Evolutionary conservation across 257 asterid genomes (phyloP), one percentile per base, ranked within the genome.

Genomic region (Solanum sitiens): DNA sequence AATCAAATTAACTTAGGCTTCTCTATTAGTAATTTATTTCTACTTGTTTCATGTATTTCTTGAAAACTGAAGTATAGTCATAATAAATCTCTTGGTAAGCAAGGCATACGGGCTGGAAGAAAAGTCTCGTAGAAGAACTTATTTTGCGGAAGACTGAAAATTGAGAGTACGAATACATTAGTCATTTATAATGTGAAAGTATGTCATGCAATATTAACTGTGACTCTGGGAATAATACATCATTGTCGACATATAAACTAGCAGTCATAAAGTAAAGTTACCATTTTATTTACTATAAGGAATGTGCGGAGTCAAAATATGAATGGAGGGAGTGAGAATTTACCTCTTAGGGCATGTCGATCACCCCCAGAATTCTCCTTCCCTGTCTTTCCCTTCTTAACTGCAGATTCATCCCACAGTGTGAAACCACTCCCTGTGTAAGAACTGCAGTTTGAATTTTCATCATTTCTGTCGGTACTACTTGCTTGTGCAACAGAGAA

Each of bases 311-410:
- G 40, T 70, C 21, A 70, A 30, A 30, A 32, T 21, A 70, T 30
- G 40, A 11, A 27, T 0, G 23, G 2, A 7, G 40, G 40, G 37
- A 71, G 44, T 32, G 18, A 23, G 32, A 11, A 77, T 16, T 89
- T 92, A 97, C 99, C 99, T 92, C 87, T 91, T 87, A 91, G 86
- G 79, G 88, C 79, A 53, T 92, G 92, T 88, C 91, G 90, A 72
- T 94, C 94, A 45, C 93, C 91, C 67, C 91, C 88, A 89, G 89
- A 87, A 93, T 95, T 97, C 99, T 97, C 99, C 99, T 97, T 96
- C 99, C 99, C 98, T 94, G 99, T 95, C 98, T 95, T 92, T 97
- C 99, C 99, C 99, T 93, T 95, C 75, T 90, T 94, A 83, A 87
- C 89, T 7, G 94, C 93, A 94, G 98, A 93, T 89, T 97, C 99